Evolutionary conservation across 352 stramenopile species (phyloP).

Genomic region (Phytophthora ohioensis): DNA sequence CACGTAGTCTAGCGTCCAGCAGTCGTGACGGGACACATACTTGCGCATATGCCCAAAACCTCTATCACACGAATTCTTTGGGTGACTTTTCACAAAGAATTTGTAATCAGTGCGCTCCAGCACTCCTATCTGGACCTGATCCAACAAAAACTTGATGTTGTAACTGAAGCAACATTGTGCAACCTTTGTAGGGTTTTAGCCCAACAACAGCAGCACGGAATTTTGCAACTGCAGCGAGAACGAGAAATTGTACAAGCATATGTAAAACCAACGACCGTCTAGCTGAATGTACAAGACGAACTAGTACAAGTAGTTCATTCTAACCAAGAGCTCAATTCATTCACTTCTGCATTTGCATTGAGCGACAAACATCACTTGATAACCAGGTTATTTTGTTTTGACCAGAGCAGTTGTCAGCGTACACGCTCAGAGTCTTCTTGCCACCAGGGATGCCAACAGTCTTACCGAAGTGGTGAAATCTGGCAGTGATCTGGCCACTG

Average conservation of each 20-base stretch:
- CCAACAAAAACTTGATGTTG: neutral
- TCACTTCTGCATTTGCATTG: neutral
- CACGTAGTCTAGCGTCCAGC: neutral
- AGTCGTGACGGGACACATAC: neutral
- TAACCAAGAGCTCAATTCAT: too few relatives aligned
- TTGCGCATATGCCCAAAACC: neutral
- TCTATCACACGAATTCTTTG: conserved; percentile 2
- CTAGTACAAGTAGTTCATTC: too few relatives aligned
- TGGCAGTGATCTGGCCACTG: conserved; percentile 11
- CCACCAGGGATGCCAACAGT: neutral
- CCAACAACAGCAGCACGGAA: too few relatives aligned
- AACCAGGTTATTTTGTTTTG: conserved; percentile 33
- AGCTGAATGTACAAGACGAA: too few relatives aligned
- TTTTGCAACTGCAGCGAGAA: too few relatives aligned
- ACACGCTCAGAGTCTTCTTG: conserved; percentile 12
- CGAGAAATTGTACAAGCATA: too few relatives aligned
- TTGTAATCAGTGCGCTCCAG: neutral
- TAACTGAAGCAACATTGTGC: too few relatives aligned
- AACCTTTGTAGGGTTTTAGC: too few relatives aligned
- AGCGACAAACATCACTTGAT: neutral
- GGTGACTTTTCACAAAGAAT: neutral
- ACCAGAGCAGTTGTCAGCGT: conserved; percentile 22
- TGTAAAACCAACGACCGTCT: too few relatives aligned
- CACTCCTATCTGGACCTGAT: neutral
- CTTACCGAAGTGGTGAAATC: conserved; percentile 8